phyloP scores from a whole-genome alignment of 345 rosid species.

The Limnanthes douglasii region DNA sequence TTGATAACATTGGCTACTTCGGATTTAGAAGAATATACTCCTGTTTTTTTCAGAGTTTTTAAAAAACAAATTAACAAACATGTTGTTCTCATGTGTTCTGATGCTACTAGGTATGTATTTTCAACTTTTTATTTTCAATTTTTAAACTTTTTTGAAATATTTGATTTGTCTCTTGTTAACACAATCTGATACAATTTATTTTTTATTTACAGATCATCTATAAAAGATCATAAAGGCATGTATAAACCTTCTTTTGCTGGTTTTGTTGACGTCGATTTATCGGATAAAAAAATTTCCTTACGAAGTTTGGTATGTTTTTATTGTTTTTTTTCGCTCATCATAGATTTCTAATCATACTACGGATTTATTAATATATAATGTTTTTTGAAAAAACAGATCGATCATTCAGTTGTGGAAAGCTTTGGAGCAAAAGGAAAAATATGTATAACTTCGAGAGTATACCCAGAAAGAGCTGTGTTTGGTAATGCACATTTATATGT shows the following conservation, averaged over 20 bases:
- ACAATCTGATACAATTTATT: background rate
- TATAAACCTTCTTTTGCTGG: slow-evolving; percentile 72
- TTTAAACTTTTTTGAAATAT: too few relatives aligned
- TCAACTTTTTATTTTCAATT: background rate
- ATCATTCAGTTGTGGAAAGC: slow-evolving; percentile 65
- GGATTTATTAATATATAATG: too few relatives aligned
- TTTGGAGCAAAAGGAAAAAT: slow-evolving; percentile 63
- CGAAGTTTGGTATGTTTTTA: slow-evolving; percentile 45
- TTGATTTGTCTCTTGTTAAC: background rate
- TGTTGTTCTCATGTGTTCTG: slow-evolving; percentile 63
- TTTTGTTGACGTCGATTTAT: slow-evolving; percentile 50
- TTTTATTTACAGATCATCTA: slow-evolving; percentile 37
- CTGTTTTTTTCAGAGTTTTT: slow-evolving; percentile 71
- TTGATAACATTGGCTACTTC: slow-evolving; percentile 54
- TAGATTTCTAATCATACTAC: background rate
- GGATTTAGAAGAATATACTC: slow-evolving; percentile 53
- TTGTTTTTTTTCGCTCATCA: background rate
- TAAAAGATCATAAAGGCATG: slow-evolving; percentile 11
- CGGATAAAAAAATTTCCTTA: slow-evolving; percentile 38
- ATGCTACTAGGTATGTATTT: slow-evolving; percentile 45
- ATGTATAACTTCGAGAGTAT: slow-evolving; percentile 59
- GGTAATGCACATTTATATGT: slow-evolving; percentile 40
- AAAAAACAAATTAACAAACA: slow-evolving; percentile 18
- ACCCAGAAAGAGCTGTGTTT: slow-evolving; percentile 39
- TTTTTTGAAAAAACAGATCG: too few relatives aligned